These are phyloP conservation scores for Pyrenopolyporus hunteri DNA, from an alignment of 495 filamentous ascomycete genomes.

Conservation along the genomic window DNA sequence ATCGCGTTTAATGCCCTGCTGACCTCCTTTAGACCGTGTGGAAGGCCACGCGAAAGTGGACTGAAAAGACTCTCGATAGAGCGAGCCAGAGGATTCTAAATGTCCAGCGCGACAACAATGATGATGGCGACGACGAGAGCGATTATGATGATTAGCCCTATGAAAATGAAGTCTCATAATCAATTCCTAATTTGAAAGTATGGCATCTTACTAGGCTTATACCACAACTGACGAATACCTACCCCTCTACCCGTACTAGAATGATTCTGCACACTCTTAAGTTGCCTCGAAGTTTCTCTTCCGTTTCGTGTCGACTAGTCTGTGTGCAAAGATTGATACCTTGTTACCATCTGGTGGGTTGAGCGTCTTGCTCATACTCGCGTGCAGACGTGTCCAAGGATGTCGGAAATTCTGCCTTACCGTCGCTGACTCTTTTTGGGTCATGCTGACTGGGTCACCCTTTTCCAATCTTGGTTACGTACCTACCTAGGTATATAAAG, in stretches of 20 bases:
- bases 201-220: too few species aligned
- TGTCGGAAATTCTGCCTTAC: conserved; percentile 35
- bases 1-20: conserved; percentile 19
- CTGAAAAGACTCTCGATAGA: conserved; percentile 69
- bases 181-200: too few species aligned
- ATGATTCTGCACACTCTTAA: conserved; percentile 97
- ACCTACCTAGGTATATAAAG: too few species aligned
- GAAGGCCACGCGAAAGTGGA: conserved; percentile 76
- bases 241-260: too few species aligned
- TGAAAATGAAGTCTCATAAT: conserved; percentile 7
- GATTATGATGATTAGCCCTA: conserved; percentile 44
- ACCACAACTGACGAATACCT: too few species aligned
- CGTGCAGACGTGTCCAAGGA: conserved; percentile 34
- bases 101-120: conserved; percentile 76
- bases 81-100: conserved; percentile 82
- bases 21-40: conserved; percentile 67
- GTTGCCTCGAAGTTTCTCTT: conserved; percentile 75
- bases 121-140: conserved; percentile 69
- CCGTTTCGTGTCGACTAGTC: conserved; percentile 92
- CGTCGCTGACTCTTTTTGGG: conserved; percentile 26
- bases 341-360: conserved; percentile 43
- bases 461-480: conserved; percentile 17
- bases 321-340: conserved; percentile 83
- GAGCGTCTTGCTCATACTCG: conserved; percentile 50
- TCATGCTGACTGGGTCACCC: conserved; percentile 6